Base-by-base conservation (phyloP, 2,329 filamentous ascomycete genomes). In the Helotiales sp. region DNA sequence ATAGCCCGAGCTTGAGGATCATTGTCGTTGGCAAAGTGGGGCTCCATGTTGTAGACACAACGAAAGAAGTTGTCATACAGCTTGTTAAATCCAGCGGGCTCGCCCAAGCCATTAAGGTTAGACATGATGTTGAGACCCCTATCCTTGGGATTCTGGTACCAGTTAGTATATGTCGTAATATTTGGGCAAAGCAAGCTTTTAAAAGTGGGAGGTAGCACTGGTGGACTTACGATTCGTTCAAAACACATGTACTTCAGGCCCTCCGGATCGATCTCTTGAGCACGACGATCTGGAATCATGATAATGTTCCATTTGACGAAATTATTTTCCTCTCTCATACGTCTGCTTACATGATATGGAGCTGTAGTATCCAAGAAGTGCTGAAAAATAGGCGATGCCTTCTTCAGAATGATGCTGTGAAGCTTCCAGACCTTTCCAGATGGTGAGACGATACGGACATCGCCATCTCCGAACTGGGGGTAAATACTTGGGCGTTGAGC, bases 51-150 rank as follows among this genome's bases (percentile, higher is more conserved):
- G 52, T 73, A 75, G 10, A 75, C 28, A 52, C 69, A 70, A 6
- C 66, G 58, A 65, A 77, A 76, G 47, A 77, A 67, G 13, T 74
- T 76, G 43, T 77, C 75, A 45, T 77, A 76, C 8, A 68, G 61
- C 17, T 68, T 70, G 54, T 72, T 64, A 26, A 67, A 72, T 2
- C 32, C 45, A 15, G 66, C 55, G 2, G 68, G 43, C 1, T 55
- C 64, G 2, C 69, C 69, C 6, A 70, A 20, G 17, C 66, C 66
- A n/a, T 69, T 68, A 6, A 60, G 24, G 45, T 71, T 71, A 20
- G 58, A 20, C 11, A 57, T 43, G 1, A 28, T 24, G 11, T 5
- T 37, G 13, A 37, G 3, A n/a, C n/a, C 2, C 20, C 52, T 50
- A 3, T 52, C 55, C n/a, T 64, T 45, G 20, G 24, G 5, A 6